A percentile compares a stretch with the other conserved stretches of the same genome.
phyloP scores from a whole-genome alignment of 108 stramenopile genomes.

The Fragilariopsis cylindrus region DNA sequence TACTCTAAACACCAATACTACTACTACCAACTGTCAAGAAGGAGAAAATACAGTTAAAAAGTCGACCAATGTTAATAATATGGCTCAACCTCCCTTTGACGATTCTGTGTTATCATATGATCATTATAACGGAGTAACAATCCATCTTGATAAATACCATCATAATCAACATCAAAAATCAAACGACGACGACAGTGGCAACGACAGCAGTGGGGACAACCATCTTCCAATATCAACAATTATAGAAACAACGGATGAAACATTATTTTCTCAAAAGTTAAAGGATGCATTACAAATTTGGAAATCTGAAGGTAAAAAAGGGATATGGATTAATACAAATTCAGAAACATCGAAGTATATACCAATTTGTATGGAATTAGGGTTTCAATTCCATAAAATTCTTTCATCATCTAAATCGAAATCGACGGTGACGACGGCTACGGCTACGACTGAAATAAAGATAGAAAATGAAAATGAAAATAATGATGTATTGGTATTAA shows the following conservation, averaged over 20 bases:
- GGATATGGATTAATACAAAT: constrained; percentile 78
- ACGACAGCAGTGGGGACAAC: too few species aligned
- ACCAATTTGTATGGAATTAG: constrained; percentile 30
- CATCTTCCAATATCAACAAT: too few species aligned
- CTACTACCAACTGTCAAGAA: neutral
- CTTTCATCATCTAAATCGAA: neutral
- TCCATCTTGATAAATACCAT: constrained; percentile 32
- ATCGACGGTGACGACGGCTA: neutral
- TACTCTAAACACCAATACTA: neutral
- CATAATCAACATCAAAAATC: neutral
- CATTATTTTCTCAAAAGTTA: constrained; percentile 27
- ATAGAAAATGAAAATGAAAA: neutral
- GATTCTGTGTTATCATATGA: constrained; percentile 55
- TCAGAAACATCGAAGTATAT: constrained; percentile 19
- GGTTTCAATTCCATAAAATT: constrained; percentile 70
- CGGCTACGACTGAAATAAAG: neutral
- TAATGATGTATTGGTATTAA: constrained; percentile 45
- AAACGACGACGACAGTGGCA: neutral
- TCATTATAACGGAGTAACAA: constrained; percentile 76
- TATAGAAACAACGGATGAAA: too few species aligned
- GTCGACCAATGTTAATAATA: neutral
- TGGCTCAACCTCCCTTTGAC: constrained; percentile 43
- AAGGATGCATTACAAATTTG: constrained; percentile 40
- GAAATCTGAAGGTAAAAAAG: constrained; percentile 51
- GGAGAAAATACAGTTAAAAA: neutral